phyloP scores from a whole-genome alignment of 352 stramenopile genomes.

The Phytophthora pini region DNA sequence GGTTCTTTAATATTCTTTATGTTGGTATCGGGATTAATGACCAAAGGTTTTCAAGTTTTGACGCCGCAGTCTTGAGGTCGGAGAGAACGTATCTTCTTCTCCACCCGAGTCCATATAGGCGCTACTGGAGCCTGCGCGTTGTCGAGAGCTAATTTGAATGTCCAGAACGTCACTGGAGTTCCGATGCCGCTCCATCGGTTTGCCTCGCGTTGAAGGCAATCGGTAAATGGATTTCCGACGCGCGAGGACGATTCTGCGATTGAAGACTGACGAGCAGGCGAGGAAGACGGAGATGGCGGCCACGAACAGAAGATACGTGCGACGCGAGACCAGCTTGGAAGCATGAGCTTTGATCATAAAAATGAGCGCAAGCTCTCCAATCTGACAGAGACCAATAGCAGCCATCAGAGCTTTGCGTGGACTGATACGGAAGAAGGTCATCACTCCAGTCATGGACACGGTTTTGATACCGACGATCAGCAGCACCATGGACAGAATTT shows the following conservation, averaged over 20 bases:
- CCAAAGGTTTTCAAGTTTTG: conserved; percentile 34
- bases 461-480: conserved; percentile 85
- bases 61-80: conserved; percentile 34
- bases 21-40: conserved; percentile 6
- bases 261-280: conserved; percentile 82
- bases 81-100: conserved; percentile 36
- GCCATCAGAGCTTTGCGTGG: conserved; percentile 79
- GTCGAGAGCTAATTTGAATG: conserved; percentile 11
- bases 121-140: conserved; percentile 32
- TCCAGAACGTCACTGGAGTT: conserved; percentile 23
- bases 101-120: conserved; percentile 37
- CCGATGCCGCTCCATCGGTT: conserved; percentile 20
- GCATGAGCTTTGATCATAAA: conserved; percentile 92
- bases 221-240: conserved; percentile 66
- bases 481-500: conserved; percentile 87
- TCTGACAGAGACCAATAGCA: conserved; percentile 79
- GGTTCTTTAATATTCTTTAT: no score
- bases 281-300: conserved; percentile 84
- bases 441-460: conserved; percentile 73
- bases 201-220: conserved; percentile 48
- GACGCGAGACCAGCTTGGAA: conserved; percentile 81
- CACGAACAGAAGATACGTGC: conserved; percentile 85
- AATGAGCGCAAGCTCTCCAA: conserved; percentile 87
- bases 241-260: conserved; percentile 70
- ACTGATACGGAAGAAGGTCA: conserved; percentile 83